Evolutionary conservation across 75 land plant species (phyloP).

Genomic region (Cryptomeria japonica): DNA sequence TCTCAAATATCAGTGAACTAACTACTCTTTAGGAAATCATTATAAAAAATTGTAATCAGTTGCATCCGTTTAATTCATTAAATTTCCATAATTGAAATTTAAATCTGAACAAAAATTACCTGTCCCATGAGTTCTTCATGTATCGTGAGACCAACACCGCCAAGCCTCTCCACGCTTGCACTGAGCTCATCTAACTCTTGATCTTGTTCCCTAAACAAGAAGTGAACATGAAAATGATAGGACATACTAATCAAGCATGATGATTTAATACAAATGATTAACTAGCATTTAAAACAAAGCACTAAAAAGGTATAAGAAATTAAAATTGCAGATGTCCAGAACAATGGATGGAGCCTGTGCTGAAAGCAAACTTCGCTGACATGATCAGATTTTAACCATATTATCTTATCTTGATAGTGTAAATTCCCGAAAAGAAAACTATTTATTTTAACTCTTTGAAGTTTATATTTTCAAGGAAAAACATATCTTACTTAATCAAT

Average conservation of each 20-base stretch:
- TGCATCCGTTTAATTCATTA: neutral
- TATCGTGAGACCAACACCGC: conserved; percentile 89
- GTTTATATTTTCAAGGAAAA: neutral
- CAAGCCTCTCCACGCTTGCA: conserved; percentile 89
- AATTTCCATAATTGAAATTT: neutral
- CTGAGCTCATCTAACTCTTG: conserved; percentile 93
- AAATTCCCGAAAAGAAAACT: neutral
- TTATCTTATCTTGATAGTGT: neutral
- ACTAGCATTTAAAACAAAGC: neutral
- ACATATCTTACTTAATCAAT: conserved; percentile 46
- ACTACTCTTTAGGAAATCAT: neutral
- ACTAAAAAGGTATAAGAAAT: neutral
- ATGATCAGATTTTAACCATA: neutral
- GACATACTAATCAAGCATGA: neutral
- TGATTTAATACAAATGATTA: neutral
- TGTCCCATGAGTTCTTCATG: conserved; percentile 91
- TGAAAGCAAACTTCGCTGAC: neutral
- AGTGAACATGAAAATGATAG: neutral
- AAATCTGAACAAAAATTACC: conserved; percentile 29
- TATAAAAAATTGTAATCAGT: neutral
- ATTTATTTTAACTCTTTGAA: neutral
- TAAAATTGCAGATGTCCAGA: neutral
- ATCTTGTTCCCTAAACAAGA: conserved; percentile 81
- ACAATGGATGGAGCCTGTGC: neutral
- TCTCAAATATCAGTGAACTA: neutral